phyloP scores from a whole-genome alignment of 108 stramenopile species.

The Skeletonema marinoi region DNA sequence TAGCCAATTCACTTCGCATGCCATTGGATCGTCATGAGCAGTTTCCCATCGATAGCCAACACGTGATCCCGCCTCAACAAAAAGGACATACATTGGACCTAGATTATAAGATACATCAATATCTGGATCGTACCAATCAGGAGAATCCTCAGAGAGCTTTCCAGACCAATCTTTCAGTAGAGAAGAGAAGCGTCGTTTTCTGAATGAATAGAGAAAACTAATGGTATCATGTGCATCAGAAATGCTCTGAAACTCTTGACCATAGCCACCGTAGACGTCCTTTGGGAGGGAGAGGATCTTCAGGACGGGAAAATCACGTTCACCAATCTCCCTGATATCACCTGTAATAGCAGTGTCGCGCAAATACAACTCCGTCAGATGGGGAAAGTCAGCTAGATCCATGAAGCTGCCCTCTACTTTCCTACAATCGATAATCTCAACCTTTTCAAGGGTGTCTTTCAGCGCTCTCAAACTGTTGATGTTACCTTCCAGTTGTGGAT shows the following conservation, averaged over 20 bases:
- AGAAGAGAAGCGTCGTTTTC: too few relatives aligned
- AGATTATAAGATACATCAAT: background rate
- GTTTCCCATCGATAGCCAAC: background rate
- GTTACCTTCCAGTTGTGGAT: background rate
- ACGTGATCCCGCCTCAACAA: background rate
- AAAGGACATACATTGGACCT: background rate
- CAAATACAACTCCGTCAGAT: constrained; percentile 5
- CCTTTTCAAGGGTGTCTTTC: background rate
- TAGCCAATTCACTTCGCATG: background rate
- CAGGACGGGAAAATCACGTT: background rate
- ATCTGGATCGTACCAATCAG: background rate
- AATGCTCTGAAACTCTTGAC: background rate
- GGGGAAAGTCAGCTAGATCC: constrained; percentile 17
- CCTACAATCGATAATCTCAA: too few relatives aligned
- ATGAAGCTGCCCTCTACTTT: background rate
- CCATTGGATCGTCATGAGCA: background rate
- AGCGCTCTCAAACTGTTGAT: background rate
- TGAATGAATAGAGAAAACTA: background rate
- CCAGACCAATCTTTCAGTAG: background rate
- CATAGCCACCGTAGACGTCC: too few relatives aligned
- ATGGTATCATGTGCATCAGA: background rate
- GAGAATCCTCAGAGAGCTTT: background rate
- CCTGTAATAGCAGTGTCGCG: background rate
- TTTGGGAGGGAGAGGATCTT: background rate
- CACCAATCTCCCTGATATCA: background rate